A percentile compares a stretch with the other conserved stretches of the same genome.
These are phyloP conservation scores for Aurifilum marmelostoma DNA, from an alignment of 2,329 filamentous ascomycete genomes.

Conservation along the genomic window DNA sequence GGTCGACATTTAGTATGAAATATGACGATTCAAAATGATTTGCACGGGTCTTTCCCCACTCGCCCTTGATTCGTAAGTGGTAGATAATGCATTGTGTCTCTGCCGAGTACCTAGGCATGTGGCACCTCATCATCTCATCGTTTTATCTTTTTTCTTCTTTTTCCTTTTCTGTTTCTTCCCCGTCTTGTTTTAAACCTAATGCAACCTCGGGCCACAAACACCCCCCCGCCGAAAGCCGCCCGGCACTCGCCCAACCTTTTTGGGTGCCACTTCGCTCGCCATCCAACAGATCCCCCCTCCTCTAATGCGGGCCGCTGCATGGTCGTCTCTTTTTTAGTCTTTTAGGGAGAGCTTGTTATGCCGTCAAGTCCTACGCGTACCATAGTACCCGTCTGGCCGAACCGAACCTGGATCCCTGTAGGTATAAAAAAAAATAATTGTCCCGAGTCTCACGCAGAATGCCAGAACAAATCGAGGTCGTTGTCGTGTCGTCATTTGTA, in stretches of 20 bases:
- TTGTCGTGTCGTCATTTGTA: not conserved
- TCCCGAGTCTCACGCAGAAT: not conserved
- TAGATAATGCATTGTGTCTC: too few species aligned
- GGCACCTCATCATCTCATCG: too few species aligned
- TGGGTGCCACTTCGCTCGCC: not conserved
- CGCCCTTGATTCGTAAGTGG: not conserved
- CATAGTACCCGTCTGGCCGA: not conserved
- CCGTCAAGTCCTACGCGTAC: too few species aligned
- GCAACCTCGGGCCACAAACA: not conserved
- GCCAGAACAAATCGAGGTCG: not conserved
- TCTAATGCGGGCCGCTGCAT: slow-evolving; percentile 1
- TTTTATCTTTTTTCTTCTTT: not conserved
- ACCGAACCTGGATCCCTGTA: not conserved
- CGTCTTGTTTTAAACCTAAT: not conserved
- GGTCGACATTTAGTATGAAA: slow-evolving; percentile 9
- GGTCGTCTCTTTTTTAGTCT: not conserved
- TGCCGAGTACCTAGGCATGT: not conserved
- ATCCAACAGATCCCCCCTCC: not conserved
- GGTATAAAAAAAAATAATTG: not conserved
- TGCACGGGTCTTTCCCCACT: not conserved
- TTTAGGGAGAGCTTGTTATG: not conserved
- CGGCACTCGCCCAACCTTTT: not conserved
- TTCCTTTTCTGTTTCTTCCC: too few species aligned
- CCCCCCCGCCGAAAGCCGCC: slow-evolving; percentile 1
- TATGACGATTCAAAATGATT: slow-evolving; percentile 4